phyloP scores from a whole-genome alignment of 345 rosid species.

The Pistacia vera region DNA sequence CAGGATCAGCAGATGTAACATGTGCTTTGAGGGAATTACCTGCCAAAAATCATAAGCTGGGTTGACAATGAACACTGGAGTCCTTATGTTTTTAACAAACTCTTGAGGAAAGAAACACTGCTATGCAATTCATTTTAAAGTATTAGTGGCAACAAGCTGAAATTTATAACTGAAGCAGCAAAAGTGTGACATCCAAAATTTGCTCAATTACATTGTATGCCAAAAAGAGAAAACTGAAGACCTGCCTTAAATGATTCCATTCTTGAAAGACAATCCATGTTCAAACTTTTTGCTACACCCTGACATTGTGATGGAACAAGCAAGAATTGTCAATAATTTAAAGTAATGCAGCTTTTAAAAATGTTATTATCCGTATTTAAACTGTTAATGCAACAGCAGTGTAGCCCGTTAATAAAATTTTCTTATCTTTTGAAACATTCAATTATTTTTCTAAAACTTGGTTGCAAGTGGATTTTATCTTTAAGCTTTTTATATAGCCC shows the following conservation, averaged over 20 bases:
- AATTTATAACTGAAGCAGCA: conserved; percentile 6
- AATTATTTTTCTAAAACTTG: too few species aligned
- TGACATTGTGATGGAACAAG: conserved; percentile 20
- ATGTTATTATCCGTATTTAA: too few species aligned
- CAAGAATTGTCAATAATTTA: conserved; percentile 12
- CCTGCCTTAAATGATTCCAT: conserved; percentile 47
- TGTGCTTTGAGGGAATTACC: conserved; percentile 41
- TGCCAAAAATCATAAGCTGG: conserved; percentile 97
- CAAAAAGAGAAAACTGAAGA: conserved; percentile 4
- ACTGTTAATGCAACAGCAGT: background rate
- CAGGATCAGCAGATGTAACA: conserved; percentile 7
- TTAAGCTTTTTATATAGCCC: too few species aligned
- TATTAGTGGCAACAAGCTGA: background rate
- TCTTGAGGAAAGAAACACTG: conserved; percentile 81
- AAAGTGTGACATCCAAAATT: conserved; percentile 10
- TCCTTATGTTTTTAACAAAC: conserved; percentile 54
- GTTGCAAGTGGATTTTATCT: too few species aligned
- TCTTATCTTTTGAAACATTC: too few species aligned
- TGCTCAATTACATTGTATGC: conserved; percentile 1
- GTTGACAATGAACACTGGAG: conserved; percentile 78
- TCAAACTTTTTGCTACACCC: conserved; percentile 65
- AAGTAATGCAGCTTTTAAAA: background rate
- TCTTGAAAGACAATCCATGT: conserved; percentile 44
- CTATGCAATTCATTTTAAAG: conserved; percentile 15
- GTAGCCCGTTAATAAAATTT: background rate